phyloP scores from a whole-genome alignment of 768 basidiomycete species.

The Russula griseocarnosa region DNA sequence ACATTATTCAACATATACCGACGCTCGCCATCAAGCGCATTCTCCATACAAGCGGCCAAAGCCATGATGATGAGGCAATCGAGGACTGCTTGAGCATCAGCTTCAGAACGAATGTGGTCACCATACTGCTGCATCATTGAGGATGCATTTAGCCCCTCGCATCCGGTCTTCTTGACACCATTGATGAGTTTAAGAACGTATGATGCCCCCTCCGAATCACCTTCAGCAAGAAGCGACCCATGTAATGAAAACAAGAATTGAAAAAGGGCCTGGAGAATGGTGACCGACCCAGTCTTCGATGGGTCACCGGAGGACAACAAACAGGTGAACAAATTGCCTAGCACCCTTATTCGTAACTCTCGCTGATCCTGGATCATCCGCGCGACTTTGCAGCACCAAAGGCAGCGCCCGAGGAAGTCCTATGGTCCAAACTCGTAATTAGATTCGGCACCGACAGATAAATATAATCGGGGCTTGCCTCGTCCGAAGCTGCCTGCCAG shows the following conservation, averaged over 20 bases:
- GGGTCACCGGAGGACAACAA: constrained; percentile 46
- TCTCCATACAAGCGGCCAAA: constrained; percentile 46
- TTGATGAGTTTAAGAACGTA: constrained; percentile 43
- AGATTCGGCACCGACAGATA: not conserved
- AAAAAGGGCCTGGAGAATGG: constrained; percentile 49
- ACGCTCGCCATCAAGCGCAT: constrained; percentile 36
- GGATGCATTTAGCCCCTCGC: constrained; percentile 46
- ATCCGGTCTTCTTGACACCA: constrained; percentile 44
- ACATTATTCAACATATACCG: constrained; percentile 6
- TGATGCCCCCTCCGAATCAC: constrained; percentile 34
- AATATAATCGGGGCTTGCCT: constrained; percentile 40
- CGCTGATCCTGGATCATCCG: constrained; percentile 36
- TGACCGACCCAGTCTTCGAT: constrained; percentile 41
- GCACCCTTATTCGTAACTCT: constrained; percentile 45
- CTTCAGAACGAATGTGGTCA: constrained; percentile 30
- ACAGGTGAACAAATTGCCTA: constrained; percentile 45
- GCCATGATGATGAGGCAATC: constrained; percentile 46
- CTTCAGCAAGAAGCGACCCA: constrained; percentile 36
- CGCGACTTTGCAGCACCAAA: constrained; percentile 71
- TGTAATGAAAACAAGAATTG: constrained; percentile 52
- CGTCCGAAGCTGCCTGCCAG: constrained; percentile 50
- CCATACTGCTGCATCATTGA: constrained; percentile 52
- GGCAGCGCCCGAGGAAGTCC: constrained; percentile 52
- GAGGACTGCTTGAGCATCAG: constrained; percentile 34
- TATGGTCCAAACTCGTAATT: constrained; percentile 25